These are phyloP conservation scores for Pezicula carpinea DNA, from an alignment of 2,329 filamentous ascomycete species.

Conservation along the genomic window DNA sequence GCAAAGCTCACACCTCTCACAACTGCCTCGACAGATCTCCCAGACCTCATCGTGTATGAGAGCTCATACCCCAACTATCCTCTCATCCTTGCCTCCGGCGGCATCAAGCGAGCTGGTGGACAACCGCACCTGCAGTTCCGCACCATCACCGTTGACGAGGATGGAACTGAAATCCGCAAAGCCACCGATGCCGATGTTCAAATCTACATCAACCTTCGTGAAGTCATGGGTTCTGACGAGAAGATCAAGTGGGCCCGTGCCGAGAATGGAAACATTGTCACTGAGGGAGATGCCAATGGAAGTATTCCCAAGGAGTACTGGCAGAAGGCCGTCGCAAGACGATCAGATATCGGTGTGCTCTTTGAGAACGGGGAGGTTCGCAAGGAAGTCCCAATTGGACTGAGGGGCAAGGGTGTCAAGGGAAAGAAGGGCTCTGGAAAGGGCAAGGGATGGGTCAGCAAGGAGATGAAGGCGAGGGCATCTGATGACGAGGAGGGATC, in stretches of 20 bases:
- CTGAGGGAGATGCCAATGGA: conserved; percentile 23
- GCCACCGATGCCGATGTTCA: conserved; percentile 34
- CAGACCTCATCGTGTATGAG: conserved; percentile 39
- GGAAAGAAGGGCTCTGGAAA: conserved; percentile 31
- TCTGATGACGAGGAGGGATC: conserved; percentile 21
- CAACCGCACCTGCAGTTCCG: conserved; percentile 27
- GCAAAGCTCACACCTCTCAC: conserved; percentile 28
- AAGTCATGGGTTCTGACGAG: conserved; percentile 29
- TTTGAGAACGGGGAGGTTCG: conserved; percentile 38
- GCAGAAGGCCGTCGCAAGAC: conserved; percentile 37
- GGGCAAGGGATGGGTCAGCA: conserved; percentile 30
- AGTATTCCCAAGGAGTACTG: conserved; percentile 32
- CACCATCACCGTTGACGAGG: conserved; percentile 27
- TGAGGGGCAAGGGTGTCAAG: conserved; percentile 38
- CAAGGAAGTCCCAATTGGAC: conserved; percentile 37
- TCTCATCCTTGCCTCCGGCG: conserved; percentile 35
- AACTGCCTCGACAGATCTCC: conserved; percentile 32
- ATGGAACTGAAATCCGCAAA: conserved; percentile 25
- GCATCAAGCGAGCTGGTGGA: conserved; percentile 37
- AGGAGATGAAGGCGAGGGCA: conserved; percentile 24
- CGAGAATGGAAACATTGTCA: conserved; percentile 33
- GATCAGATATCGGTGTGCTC: conserved; percentile 37
- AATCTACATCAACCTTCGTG: conserved; percentile 36
- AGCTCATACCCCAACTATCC: conserved; percentile 41
- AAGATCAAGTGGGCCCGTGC: conserved; percentile 34